Evolutionary conservation across 2,329 filamentous ascomycete genomes (phyloP), one percentile per base, ranked within the genome.

Genomic region (Neopestalotiopsis rosae): DNA sequence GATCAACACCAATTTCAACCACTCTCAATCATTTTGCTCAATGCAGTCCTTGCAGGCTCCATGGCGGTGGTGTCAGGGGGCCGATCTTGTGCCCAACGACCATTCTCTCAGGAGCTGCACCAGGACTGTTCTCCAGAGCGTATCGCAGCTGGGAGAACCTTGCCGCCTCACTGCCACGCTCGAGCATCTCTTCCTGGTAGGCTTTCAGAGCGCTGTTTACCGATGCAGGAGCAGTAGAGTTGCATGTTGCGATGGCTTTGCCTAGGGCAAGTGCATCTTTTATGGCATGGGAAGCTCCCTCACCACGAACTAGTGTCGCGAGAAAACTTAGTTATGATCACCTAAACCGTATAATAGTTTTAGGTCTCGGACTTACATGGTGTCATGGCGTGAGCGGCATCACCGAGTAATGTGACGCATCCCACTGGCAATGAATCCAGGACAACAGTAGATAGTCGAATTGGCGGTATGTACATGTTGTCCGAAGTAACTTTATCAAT

Each of bases 211-310:
- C 24, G 24, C 24, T 24, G 24, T 24, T 24, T 76, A 77, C 0
- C 64, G 67, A 4, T 73, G 69, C 12, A 79, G 68, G 5, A 70
- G 67, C 38, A n/a, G 20, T 75, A 70, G 24, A 69, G 66, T 58
- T 71, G 72, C 4, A 74, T 69, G 14, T 68, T 59, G 68, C 66
- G 6, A 80, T 71, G 7, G 75, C 69, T 49, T 76, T 71, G 32
- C 75, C 72, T 2, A 76, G 72, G 7, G 74, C 73, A 2, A 77
- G 69, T 72, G 94, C 92, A 59, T 93, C 91, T 9, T 72, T 63
- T 42, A 76, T 69, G 12, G 74, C 74, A 62, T 77, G 73, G 45
- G 70, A 76, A 2, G 70, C 74, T 4, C 73, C 74, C n/a, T 74
- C 74, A 10, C 74, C 74, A 1, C 72, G 73, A 61, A 74, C 72